Percentiles rank a stretch among this genome's conserved stretches.
Conservation (phyloP, 192 early-diverging fungal genomes). For the Pilaira anomala region DNA sequence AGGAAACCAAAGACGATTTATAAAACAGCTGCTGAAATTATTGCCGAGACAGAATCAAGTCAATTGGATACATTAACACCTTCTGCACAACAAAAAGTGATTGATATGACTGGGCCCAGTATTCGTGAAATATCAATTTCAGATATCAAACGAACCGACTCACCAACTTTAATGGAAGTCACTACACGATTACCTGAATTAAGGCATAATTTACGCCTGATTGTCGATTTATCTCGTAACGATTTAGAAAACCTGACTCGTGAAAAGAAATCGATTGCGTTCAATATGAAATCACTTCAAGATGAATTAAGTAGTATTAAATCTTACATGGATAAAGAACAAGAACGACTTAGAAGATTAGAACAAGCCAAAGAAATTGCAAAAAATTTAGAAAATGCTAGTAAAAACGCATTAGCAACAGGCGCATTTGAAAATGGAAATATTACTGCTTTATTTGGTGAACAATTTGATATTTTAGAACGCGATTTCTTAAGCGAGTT, state of each 20-base stretch:
- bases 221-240: slow-evolving; percentile 66
- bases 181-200: slow-evolving; percentile 69
- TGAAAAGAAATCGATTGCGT: slow-evolving; percentile 50
- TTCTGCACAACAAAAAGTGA: slow-evolving; percentile 60
- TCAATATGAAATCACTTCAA: slow-evolving; percentile 38
- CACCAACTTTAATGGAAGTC: slow-evolving; percentile 44
- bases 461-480: slow-evolving; percentile 54
- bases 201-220: slow-evolving; percentile 68
- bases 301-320: slow-evolving; percentile 34
- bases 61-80: slow-evolving; percentile 1
- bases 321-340: slow-evolving; percentile 29
- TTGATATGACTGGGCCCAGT: slow-evolving; percentile 81
- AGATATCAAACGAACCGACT: slow-evolving; percentile 45
- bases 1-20: slow-evolving; percentile 53
- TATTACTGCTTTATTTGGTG: slow-evolving; percentile 45
- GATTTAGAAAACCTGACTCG: slow-evolving; percentile 65
- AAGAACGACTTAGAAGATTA: slow-evolving; percentile 40
- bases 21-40: slow-evolving; percentile 74
- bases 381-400: slow-evolving; percentile 40
- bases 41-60: slow-evolving; percentile 48
- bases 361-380: slow-evolving; percentile 44
- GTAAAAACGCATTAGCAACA: slow-evolving; percentile 23
- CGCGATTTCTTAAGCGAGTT: slow-evolving; percentile 58
- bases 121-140: slow-evolving; percentile 45
- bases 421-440: slow-evolving; percentile 34